A percentile compares a stretch with the other conserved stretches of the same genome.
These are phyloP conservation scores for Hanseniaspora vineae DNA, from an alignment of 805 yeast species.

Conservation along the genomic window DNA sequence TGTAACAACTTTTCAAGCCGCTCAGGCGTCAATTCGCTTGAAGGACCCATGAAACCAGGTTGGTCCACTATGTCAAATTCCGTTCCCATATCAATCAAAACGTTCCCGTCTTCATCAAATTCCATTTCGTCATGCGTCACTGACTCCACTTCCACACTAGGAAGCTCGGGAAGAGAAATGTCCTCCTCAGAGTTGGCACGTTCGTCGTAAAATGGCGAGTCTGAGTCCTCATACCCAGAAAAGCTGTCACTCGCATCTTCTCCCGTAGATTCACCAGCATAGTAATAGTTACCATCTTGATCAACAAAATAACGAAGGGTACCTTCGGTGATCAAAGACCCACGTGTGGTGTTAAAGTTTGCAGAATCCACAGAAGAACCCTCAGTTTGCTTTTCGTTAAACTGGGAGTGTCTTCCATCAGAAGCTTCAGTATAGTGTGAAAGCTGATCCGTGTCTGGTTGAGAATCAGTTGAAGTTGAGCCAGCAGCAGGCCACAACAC, in stretches of 20 bases:
- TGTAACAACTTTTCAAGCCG: no score
- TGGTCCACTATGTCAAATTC: no score
- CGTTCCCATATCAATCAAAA: conserved; percentile 3
- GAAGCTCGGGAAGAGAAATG: neutral
- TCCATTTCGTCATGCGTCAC: conserved; percentile 9
- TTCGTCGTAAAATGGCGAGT: no score
- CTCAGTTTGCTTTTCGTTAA: no score
- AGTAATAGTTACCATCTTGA: conserved; percentile 15
- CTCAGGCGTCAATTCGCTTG: no score
- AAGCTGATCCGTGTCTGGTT: no score
- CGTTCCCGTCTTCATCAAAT: conserved; percentile 15
- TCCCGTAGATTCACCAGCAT: conserved; percentile 7
- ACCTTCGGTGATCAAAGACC: neutral
- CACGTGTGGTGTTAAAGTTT: neutral
- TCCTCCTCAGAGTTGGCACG: no score
- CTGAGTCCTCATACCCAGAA: conserved; percentile 1
- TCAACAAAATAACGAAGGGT: conserved; percentile 13
- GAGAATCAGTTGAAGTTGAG: neutral
- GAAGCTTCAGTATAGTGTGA: no score
- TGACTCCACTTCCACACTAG: conserved; percentile 6
- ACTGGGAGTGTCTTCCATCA: no score
- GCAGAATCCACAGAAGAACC: neutral
- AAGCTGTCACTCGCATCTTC: neutral
- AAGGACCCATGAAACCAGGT: no score
- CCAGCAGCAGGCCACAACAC: neutral